Base-by-base conservation (phyloP, 2,329 filamentous ascomycete genomes). In the Aspergillus fructus region DNA sequence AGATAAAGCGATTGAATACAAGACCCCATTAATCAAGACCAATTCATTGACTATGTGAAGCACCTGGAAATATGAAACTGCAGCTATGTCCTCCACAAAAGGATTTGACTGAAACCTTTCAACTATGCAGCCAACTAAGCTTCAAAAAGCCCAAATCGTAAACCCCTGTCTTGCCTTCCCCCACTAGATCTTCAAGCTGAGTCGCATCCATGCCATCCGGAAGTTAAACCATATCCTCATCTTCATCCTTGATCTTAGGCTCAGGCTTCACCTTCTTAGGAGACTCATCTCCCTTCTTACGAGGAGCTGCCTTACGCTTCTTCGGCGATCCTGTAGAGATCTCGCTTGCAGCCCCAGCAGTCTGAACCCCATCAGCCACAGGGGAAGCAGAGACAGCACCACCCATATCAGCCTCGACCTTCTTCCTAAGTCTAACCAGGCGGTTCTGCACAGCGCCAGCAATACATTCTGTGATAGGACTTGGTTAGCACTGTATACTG, bases 391-490 rank as follows among this genome's bases (percentile, higher is more conserved):
- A 37, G 6, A 13, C 34, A 1, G 13, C 4, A 37, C 34, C 34
- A 37, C 34, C 5, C 15, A 37, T 37, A 4, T 37, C 52, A 3
- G 24, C 52, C 23, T 39, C 56, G 4, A 51, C 56, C 27, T 37
- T 48, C 2, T 15, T 5, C 11, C n/a, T 41, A 17, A 59, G 47
- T 27, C 55, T 24, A 7, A 34, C 37, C 11, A 56, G 48, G 23
- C 49, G 55, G 24, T 52, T 56, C 8, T 48, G n/a, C 13, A 48
- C 43, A 6, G 49, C 55, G 42, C 55, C 49, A 3, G 40, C n/a
- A n/a, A 52, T 19, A 12, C 49, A 56, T 6, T 49, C 51, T 55
- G 13, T 19, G 43, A 9, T 27, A 4, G 24, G n/a, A 45, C 4
- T 17, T 52, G 5, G 21, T 27, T n/a, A 41, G 23, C 34, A 13